phyloP scores from a whole-genome alignment of 1,284 basidiomycete species.

The Gymnopus androsaceus region DNA sequence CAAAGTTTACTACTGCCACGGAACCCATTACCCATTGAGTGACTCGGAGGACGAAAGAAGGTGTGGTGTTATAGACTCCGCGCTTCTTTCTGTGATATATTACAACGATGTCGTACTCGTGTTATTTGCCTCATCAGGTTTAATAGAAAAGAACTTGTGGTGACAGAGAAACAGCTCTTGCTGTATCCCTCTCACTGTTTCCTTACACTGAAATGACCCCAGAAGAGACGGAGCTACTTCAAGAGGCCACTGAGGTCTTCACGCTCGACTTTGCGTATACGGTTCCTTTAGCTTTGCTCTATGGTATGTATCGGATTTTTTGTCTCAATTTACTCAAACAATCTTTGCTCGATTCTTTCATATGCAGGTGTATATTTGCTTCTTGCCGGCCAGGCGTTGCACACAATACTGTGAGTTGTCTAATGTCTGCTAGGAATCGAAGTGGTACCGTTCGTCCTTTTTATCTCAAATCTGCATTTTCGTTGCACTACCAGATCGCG shows the following conservation, averaged over 20 bases:
- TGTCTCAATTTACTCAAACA: neutral
- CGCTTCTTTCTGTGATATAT: too few relatives aligned
- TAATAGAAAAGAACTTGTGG: too few relatives aligned
- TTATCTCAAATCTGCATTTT: neutral
- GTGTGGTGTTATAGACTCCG: too few relatives aligned
- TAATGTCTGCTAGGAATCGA: neutral
- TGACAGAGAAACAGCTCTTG: too few relatives aligned
- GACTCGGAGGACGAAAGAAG: too few relatives aligned
- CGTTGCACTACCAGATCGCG: neutral
- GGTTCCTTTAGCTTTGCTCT: slow-evolving; percentile 1
- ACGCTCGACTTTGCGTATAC: neutral
- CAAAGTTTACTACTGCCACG: too few relatives aligned
- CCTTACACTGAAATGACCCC: neutral
- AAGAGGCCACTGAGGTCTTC: neutral
- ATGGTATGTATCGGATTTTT: neutral
- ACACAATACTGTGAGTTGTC: neutral
- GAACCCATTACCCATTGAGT: too few relatives aligned
- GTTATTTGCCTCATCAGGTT: too few relatives aligned
- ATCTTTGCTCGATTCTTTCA: neutral
- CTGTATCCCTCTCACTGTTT: too few relatives aligned
- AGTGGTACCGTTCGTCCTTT: neutral
- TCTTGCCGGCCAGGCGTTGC: neutral
- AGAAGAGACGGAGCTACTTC: neutral
- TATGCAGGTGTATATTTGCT: neutral
- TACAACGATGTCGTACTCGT: too few relatives aligned